Percentiles rank a stretch among this genome's conserved stretches.
Conservation (phyloP, 805 yeast genomes). For the Grigorovia humatica region DNA sequence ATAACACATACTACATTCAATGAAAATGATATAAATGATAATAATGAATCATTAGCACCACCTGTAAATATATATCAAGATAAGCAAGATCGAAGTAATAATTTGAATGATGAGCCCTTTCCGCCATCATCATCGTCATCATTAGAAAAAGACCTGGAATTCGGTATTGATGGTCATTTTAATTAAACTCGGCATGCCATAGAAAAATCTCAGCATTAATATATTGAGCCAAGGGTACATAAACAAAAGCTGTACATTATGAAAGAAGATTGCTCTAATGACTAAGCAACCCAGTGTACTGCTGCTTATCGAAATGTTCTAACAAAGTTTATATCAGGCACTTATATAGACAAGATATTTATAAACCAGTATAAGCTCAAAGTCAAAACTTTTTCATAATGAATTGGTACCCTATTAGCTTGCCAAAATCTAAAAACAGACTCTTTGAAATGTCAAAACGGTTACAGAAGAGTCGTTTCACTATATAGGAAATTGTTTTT, state of each 20-base stretch:
- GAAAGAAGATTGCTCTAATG: too few relatives aligned
- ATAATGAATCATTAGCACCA: conserved; percentile 4
- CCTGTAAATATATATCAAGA: conserved; percentile 3
- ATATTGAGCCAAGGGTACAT: too few relatives aligned
- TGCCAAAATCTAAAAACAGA: neutral
- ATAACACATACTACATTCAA: neutral
- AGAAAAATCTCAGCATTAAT: too few relatives aligned
- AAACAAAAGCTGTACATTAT: too few relatives aligned
- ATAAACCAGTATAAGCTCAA: too few relatives aligned
- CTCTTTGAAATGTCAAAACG: too few relatives aligned
- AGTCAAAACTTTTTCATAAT: too few relatives aligned
- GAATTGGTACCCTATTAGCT: neutral
- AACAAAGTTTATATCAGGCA: too few relatives aligned
- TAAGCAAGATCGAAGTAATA: conserved; percentile 12
- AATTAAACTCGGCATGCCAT: neutral
- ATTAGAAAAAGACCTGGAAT: conserved; percentile 57
- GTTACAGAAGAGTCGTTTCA: neutral
- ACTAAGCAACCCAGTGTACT: too few relatives aligned
- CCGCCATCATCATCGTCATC: conserved; percentile 11
- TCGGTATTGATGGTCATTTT: conserved; percentile 46
- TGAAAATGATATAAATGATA: neutral
- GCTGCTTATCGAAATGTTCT: too few relatives aligned
- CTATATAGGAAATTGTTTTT: neutral
- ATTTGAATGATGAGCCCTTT: conserved; percentile 1
- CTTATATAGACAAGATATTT: too few relatives aligned